Evolutionary conservation across 1,139 yeast species (phyloP).

Genomic region (Maudiozyma humilis): DNA sequence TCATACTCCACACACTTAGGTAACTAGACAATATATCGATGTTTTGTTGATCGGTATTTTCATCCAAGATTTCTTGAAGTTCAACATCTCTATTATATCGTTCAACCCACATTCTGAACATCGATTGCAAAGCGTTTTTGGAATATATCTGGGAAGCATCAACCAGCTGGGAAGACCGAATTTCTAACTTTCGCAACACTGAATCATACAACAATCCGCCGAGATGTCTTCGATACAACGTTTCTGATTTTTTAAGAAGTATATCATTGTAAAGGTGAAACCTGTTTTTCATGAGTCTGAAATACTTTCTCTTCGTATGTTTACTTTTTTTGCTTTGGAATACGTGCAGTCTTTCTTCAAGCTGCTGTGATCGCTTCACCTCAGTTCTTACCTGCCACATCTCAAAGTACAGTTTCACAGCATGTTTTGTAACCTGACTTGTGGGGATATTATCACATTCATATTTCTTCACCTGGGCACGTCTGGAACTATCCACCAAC

Average conservation of each 20-base stretch:
- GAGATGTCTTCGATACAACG: constrained; percentile 4
- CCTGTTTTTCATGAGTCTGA: constrained; percentile 1
- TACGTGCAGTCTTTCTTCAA: constrained; percentile 3
- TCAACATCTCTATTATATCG: background rate
- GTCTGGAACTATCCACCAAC: background rate
- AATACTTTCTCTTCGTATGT: constrained; percentile 3
- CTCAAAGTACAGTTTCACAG: background rate
- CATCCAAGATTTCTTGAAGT: background rate
- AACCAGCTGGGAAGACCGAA: background rate
- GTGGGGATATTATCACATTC: background rate
- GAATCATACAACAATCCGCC: constrained; percentile 11
- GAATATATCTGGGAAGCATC: background rate
- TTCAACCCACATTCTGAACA: background rate
- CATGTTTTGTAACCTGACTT: background rate
- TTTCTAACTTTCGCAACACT: constrained; percentile 17
- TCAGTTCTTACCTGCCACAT: background rate
- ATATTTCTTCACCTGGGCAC: background rate
- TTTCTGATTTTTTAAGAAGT: constrained; percentile 2
- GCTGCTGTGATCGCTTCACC: constrained; percentile 2
- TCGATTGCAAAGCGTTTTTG: background rate
- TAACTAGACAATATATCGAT: constrained; percentile 18
- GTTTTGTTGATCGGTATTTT: constrained; percentile 14
- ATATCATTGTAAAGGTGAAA: background rate
- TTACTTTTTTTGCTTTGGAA: background rate
- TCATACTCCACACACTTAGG: constrained; percentile 31